These are phyloP conservation scores for Aspergillus cavernicola DNA, from an alignment of 495 filamentous ascomycete species.

Conservation along the genomic window DNA sequence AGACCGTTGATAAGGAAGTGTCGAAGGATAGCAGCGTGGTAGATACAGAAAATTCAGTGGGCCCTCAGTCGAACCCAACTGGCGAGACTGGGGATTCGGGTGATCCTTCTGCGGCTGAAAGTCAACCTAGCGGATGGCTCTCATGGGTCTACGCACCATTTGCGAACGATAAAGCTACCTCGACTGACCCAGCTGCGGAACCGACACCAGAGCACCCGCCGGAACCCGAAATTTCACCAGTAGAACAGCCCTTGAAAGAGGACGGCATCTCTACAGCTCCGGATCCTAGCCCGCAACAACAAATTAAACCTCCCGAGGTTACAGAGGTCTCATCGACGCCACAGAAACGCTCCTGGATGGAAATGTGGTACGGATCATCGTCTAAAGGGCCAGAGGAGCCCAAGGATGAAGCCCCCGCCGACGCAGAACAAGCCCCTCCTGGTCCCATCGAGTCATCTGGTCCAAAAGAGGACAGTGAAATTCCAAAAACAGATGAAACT, in stretches of 20 bases:
- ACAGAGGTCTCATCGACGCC: conserved; percentile 18
- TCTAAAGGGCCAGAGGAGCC: conserved; percentile 19
- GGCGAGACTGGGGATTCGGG: conserved; percentile 11
- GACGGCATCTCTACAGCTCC: conserved; percentile 14
- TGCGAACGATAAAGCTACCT: conserved; percentile 8
- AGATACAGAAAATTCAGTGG: conserved; percentile 16
- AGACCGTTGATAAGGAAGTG: conserved; percentile 23
- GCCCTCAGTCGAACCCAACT: conserved; percentile 16
- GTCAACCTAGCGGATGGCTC: conserved; percentile 52
- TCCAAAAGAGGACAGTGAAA: conserved; percentile 17
- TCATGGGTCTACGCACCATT: conserved; percentile 50
- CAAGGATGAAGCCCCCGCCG: conserved; percentile 21
- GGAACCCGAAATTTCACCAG: conserved; percentile 17
- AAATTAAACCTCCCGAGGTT: conserved; percentile 21
- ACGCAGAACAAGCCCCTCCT: conserved; percentile 20
- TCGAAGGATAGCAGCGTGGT: conserved; percentile 15
- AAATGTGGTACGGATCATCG: conserved; percentile 45
- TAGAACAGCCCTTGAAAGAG: conserved; percentile 18
- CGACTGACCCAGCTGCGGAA: conserved; percentile 12
- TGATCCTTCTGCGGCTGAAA: conserved; percentile 17
- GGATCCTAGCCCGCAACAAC: conserved; percentile 17
- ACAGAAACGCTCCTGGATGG: conserved; percentile 44
- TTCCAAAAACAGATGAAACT: conserved; percentile 16
- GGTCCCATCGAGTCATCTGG: conserved; percentile 12
- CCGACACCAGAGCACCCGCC: conserved; percentile 18